Evolutionary conservation across 2,329 filamentous ascomycete genomes (phyloP).

Genomic region (Neoascochyta sp.): DNA sequence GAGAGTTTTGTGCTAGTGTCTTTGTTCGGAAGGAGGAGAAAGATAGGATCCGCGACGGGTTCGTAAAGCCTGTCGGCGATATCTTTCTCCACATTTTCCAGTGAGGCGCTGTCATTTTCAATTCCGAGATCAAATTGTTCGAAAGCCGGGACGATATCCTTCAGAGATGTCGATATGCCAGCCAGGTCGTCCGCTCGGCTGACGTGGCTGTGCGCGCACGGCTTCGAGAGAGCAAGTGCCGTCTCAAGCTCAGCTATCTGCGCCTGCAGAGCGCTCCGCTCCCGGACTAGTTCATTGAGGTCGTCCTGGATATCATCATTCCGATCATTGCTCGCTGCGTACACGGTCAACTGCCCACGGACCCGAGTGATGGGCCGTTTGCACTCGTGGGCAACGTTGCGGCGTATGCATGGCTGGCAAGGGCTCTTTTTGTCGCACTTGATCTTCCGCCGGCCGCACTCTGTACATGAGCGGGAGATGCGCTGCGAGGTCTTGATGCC

Average conservation of each 20-base stretch:
- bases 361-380: slow-evolving; percentile 10
- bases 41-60: slow-evolving; percentile 9
- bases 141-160: slow-evolving; percentile 10
- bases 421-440: slow-evolving; percentile 12
- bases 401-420: slow-evolving; percentile 7
- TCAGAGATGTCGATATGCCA: slow-evolving; percentile 5
- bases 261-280: slow-evolving; percentile 8
- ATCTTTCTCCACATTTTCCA: slow-evolving; percentile 4
- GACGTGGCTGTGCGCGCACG: slow-evolving; percentile 9
- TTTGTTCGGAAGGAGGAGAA: slow-evolving; percentile 9
- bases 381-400: slow-evolving; percentile 10
- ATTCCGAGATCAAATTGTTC: slow-evolving; percentile 12
- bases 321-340: slow-evolving; percentile 2
- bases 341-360: slow-evolving; percentile 11
- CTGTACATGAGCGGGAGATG: slow-evolving; percentile 8
- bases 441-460: slow-evolving; percentile 11
- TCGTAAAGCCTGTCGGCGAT: slow-evolving; percentile 9
- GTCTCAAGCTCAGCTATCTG: slow-evolving; percentile 13
- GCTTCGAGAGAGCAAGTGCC: slow-evolving; percentile 9
- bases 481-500: slow-evolving; percentile 11
- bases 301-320: slow-evolving; percentile 1
- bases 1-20: slow-evolving; percentile 6
- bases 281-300: slow-evolving; percentile 6
- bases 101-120: slow-evolving; percentile 1
- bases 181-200: slow-evolving; percentile 6